Base-by-base conservation (phyloP, 139 green algal species). In the Zygnema cylindricum region DNA sequence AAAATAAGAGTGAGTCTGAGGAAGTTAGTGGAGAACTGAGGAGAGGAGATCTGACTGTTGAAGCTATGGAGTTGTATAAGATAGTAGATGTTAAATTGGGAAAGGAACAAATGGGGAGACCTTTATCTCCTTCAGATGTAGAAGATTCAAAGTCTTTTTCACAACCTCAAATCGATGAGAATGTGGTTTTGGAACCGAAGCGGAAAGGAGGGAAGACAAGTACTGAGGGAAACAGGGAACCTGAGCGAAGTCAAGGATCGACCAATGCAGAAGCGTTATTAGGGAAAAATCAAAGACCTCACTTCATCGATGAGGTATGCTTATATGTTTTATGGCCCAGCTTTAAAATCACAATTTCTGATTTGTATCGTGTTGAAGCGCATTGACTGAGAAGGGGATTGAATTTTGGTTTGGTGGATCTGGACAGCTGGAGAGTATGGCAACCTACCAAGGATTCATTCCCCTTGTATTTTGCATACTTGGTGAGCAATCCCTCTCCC, bases 371-470 rank as follows among this genome's bases (percentile, higher is more conserved):
- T 79, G 16, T 40, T 7, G 71, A 43, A 16, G 16, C 11, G 71
- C 3, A 11, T 43, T 43, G 7, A 16, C 71, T 41, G 71, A 43
- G 71, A 11, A 23, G 36, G 71, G 71, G 38, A 54, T 25, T 54
- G 71, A 7, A 79, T 7, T 16, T 79, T 43, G 71, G 21, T 43
- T n/a, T n/a, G n/a, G n/a, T n/a, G n/a, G n/a, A n/a, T n/a, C n/a
- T n/a, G n/a, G n/a, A n/a, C n/a, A n/a, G n/a, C n/a, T n/a, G n/a
- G 71, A 7, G 11, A 54, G 11, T 54, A 54, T 79, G 71, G 38
- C 38, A 43, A 16, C 71, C 71, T 79, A 79, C 21, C 71, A 79
- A 16, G 7, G 71, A 16, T 43, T 16, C 71, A 79, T 79, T 43
- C 71, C 71, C 16, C 36, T 79, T 23, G 7, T 43, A 7, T 16